Conservation (phyloP, 1,284 basidiomycete species). For the Schizophyllum amplum region DNA sequence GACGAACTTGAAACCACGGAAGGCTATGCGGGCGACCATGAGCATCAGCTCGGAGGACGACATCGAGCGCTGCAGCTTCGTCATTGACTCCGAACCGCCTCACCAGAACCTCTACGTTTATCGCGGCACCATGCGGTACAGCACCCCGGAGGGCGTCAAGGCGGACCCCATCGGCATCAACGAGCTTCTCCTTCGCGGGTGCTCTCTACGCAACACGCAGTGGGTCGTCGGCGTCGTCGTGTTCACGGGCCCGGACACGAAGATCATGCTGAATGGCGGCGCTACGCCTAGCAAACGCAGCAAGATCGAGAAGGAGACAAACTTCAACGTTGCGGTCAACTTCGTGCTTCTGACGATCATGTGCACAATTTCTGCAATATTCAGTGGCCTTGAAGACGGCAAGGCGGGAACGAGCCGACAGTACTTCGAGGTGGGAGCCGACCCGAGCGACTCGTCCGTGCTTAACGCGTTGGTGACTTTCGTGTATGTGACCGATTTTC, state of each 20-base stretch:
- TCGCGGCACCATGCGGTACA: conserved; percentile 73
- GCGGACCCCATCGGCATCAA: conserved; percentile 80
- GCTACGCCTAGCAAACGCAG: conserved; percentile 88
- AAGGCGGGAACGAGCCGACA: conserved; percentile 59
- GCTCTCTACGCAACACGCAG: conserved; percentile 85
- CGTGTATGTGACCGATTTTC: conserved; percentile 65
- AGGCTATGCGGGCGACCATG: conserved; percentile 71
- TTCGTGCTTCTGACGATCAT: conserved; percentile 77
- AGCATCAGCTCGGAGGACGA: conserved; percentile 84
- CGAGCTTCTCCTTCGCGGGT: conserved; percentile 89
- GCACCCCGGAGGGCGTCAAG: conserved; percentile 42
- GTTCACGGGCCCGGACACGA: conserved; percentile 93
- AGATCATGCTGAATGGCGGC: conserved; percentile 97
- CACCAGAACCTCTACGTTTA: conserved; percentile 92
- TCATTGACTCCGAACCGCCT: conserved; percentile 88
- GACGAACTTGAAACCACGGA: conserved; percentile 90
- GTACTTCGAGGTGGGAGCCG: conserved; percentile 63
- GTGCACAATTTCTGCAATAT: conserved; percentile 68
- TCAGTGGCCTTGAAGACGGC: conserved; percentile 68
- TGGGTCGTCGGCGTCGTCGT: conserved; percentile 95
- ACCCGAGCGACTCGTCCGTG: conserved; percentile 52
- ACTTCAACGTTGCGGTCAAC: conserved; percentile 96
- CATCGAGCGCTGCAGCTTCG: conserved; percentile 78
- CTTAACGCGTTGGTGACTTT: conserved; percentile 87
- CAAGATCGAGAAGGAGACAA: conserved; percentile 98